Conservation (phyloP, 148 eudicot genomes). For the Rhododendron simsii region DNA sequence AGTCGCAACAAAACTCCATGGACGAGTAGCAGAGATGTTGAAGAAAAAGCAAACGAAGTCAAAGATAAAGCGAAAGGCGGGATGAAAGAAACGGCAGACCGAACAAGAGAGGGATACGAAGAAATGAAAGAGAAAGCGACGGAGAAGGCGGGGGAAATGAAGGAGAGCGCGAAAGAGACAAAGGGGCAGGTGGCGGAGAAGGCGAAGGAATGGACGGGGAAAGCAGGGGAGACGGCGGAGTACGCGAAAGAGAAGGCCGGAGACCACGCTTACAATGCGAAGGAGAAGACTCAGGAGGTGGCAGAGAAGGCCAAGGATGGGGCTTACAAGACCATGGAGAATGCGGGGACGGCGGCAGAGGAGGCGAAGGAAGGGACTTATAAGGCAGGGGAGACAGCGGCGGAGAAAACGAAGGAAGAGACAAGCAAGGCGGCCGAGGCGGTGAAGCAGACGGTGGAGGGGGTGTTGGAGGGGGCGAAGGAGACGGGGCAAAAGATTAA, state of each 20-base stretch:
- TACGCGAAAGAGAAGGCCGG: constrained; percentile 20
- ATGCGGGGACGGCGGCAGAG: constrained; percentile 17
- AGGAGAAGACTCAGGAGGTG: constrained; percentile 20
- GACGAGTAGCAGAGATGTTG: constrained; percentile 12
- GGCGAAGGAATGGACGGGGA: constrained; percentile 3
- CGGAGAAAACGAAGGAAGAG: constrained; percentile 17
- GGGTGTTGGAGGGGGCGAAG: constrained; percentile 23
- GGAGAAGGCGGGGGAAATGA: not conserved
- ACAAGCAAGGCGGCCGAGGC: constrained; percentile 11
- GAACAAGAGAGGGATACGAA: not conserved
- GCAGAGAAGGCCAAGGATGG: constrained; percentile 21
- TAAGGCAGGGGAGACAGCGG: constrained; percentile 10
- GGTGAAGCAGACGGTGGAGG: constrained; percentile 16
- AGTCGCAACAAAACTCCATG: not conserved
- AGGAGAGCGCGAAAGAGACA: not conserved
- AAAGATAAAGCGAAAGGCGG: constrained; percentile 15
- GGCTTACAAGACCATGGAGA: constrained; percentile 14
- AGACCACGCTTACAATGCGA: constrained; percentile 16
- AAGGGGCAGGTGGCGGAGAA: constrained; percentile 8
- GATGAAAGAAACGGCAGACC: not conserved
- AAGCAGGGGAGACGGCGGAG: constrained; percentile 20
- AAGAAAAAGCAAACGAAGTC: constrained; percentile 18
- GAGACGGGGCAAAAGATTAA: constrained; percentile 60
- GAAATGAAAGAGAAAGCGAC: not conserved
- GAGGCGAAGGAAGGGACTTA: constrained; percentile 23